These are phyloP conservation scores for Mucor piriformis DNA, from an alignment of 371 early-diverging fungal genomes.

Conservation along the genomic window DNA sequence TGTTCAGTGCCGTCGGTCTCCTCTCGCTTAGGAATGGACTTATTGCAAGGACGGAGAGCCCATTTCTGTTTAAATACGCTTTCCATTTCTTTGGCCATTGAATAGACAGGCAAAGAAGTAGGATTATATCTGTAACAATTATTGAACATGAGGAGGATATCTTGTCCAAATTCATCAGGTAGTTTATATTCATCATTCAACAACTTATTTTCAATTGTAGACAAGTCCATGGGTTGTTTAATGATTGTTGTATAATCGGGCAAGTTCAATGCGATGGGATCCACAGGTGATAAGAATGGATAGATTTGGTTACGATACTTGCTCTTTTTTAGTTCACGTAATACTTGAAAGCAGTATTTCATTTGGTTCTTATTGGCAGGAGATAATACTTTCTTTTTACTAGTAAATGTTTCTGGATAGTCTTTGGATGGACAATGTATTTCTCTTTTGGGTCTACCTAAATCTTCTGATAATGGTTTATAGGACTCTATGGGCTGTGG, in stretches of 20 bases:
- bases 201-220: conserved; percentile 88
- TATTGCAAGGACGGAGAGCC: conserved; percentile 48
- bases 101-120: conserved; percentile 83
- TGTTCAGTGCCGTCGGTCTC: no score
- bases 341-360: conserved; percentile 68
- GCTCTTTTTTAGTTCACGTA: conserved; percentile 80
- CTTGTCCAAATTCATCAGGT: conserved; percentile 78
- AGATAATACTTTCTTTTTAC: conserved; percentile 42
- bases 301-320: conserved; percentile 67
- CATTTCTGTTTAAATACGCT: conserved; percentile 84
- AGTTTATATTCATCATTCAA: conserved; percentile 73
- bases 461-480: conserved; percentile 42
- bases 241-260: conserved; percentile 94
- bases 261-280: conserved; percentile 86
- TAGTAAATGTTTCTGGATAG: conserved; percentile 46
- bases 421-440: conserved; percentile 73
- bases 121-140: conserved; percentile 98
- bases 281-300: conserved; percentile 94
- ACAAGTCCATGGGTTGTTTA: conserved; percentile 97
- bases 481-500: conserved; percentile 7
- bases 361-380: conserved; percentile 57
- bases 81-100: conserved; percentile 81
- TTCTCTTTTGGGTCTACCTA: conserved; percentile 71
- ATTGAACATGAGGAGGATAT: conserved; percentile 84
- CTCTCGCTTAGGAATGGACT: no score